phyloP scores from a whole-genome alignment of 139 green algal genomes.

The Mychonastes homosphaera region DNA sequence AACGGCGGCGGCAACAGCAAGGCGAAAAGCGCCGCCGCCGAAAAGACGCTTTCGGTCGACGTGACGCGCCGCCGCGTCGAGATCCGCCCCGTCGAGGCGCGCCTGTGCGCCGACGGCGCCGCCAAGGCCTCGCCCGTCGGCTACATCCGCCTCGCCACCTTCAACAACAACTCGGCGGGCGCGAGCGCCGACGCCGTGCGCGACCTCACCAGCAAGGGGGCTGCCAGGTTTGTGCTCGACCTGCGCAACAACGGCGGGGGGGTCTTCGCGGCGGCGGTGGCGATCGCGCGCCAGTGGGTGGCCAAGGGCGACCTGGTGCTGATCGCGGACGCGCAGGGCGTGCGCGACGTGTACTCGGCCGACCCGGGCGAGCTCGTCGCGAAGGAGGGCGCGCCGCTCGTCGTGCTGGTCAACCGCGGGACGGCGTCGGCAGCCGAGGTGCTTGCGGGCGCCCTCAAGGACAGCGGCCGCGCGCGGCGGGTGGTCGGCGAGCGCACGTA shows the following conservation, averaged over 20 bases:
- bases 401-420: slow-evolving; percentile 88
- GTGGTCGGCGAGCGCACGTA: slow-evolving; percentile 83
- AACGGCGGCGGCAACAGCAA: too few relatives aligned
- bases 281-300: slow-evolving; percentile 74
- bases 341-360: slow-evolving; percentile 80
- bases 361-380: slow-evolving; percentile 37
- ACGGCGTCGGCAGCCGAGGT: slow-evolving; percentile 91
- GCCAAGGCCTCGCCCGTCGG: too few relatives aligned
- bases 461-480: slow-evolving; percentile 57
- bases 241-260: slow-evolving; percentile 91
- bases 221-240: slow-evolving; percentile 69
- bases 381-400: slow-evolving; percentile 45
- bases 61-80: too few relatives aligned
- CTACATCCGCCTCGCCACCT: slow-evolving; percentile 80
- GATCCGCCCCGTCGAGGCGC: too few relatives aligned
- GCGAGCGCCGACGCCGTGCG: slow-evolving; percentile 44
- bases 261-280: slow-evolving; percentile 76
- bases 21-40: too few relatives aligned
- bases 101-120: too few relatives aligned
- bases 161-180: slow-evolving; percentile 68
- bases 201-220: slow-evolving; percentile 38
- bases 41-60: too few relatives aligned
- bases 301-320: slow-evolving; percentile 78
- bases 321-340: slow-evolving; percentile 79
- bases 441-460: slow-evolving; percentile 84